These are phyloP conservation scores for Eurotiales sp. DNA, from an alignment of 2,329 filamentous ascomycete genomes.

Conservation along the genomic window DNA sequence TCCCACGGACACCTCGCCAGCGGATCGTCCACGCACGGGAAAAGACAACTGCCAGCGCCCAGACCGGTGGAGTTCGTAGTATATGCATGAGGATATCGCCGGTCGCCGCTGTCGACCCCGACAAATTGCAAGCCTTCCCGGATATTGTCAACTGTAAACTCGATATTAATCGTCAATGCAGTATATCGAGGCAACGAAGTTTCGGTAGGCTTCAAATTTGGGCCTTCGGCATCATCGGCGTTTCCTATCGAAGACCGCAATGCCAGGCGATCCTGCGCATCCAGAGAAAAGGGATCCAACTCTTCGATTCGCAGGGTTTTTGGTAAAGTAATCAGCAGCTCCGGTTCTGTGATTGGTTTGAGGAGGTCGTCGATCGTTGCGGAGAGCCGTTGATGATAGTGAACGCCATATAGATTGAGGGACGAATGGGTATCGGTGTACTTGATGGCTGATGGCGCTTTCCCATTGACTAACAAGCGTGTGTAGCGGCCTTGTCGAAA, in stretches of 20 bases:
- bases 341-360: conserved; percentile 51
- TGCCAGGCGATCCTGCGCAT: conserved; percentile 44
- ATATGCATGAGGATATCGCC: conserved; percentile 85
- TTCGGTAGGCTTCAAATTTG: conserved; percentile 33
- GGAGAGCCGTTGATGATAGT: conserved; percentile 74
- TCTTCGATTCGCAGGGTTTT: conserved; percentile 60
- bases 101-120: conserved; percentile 73
- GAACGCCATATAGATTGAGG: conserved; percentile 53
- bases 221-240: conserved; percentile 36
- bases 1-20: conserved; percentile 81
- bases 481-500: conserved; percentile 60
- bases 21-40: conserved; percentile 88
- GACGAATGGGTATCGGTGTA: conserved; percentile 45
- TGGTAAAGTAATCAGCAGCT: conserved; percentile 58
- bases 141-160: conserved; percentile 71
- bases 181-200: conserved; percentile 49
- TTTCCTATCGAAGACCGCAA: conserved; percentile 39
- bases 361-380: conserved; percentile 61
- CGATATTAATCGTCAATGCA: conserved; percentile 64
- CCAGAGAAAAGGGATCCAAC: conserved; percentile 51
- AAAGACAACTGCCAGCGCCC: conserved; percentile 78
- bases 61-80: conserved; percentile 76
- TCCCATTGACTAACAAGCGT: conserved; percentile 46
- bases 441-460: conserved; percentile 32
- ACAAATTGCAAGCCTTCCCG: conserved; percentile 90